Evolutionary conservation across 2,329 filamentous ascomycete genomes (phyloP), one percentile per base, ranked within the genome.

Genomic region (Hypomyces rosellus): DNA sequence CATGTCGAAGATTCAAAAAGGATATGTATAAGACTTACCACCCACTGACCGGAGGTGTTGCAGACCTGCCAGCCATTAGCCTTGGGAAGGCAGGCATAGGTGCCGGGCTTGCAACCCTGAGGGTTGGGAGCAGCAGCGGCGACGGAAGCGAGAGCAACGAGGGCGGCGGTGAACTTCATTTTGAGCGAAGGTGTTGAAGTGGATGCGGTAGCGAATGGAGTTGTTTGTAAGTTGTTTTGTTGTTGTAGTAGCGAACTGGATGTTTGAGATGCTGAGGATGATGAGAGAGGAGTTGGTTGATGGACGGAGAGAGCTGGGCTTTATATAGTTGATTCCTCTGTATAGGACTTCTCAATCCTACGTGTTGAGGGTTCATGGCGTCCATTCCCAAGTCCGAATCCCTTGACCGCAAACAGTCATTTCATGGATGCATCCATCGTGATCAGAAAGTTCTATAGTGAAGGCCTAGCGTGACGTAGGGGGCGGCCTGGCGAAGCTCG

Each of bases 31-130:
- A 42, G 20, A 65, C 67, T 65, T 60, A 69, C 68, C 42, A 63
- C 63, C 61, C 63, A 70, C 36, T 55, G 39, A 30, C 54, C 50
- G 38, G 38, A 50, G 48, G 59, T 60, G 50, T 62, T 59, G 63
- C 68, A 70, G 45, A 67, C 57, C 45, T 62, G 51, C 68, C 68
- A 70, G 50, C 62, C 66, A 5, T 44, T 44, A 36, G 39, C 49
- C 49, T 61, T 45, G 13, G 46, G 33, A 16, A 60, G 49, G 63
- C 68, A 70, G 11, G 52, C 11, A 56, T 70, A 70, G n/a, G 67
- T 67, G 40, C 50, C 68, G 2, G 68, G 66, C 38, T 51, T 58
- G 63, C 68, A 70, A 13, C 20, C 36, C 5, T 41, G 33, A 33
- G 44, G 37, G 45, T 12, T 5, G 38, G 14, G 38, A 12, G 13